A percentile compares a stretch with the other conserved stretches of the same genome.
These are phyloP conservation scores for Ricinus communis DNA, from an alignment of 345 rosid genomes.

Conservation along the genomic window DNA sequence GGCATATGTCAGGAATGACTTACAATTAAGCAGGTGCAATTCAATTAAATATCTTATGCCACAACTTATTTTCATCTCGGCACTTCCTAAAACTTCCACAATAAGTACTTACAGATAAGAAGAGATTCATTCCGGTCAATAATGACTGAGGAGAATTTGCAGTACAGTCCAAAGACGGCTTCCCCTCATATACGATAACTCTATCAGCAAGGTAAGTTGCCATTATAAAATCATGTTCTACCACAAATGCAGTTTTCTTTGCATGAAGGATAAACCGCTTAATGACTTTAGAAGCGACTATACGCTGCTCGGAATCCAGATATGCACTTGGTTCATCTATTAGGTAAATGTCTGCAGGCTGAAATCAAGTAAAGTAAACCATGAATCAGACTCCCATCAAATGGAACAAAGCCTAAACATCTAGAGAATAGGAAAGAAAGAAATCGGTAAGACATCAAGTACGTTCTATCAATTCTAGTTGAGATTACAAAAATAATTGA, in stretches of 20 bases:
- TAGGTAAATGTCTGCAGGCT: constrained; percentile 98
- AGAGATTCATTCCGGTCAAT: constrained; percentile 96
- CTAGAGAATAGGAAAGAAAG: not conserved
- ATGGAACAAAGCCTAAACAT: not conserved
- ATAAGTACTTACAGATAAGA: constrained; percentile 71
- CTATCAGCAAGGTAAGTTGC: constrained; percentile 91
- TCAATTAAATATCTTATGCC: not conserved
- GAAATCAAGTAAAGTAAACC: constrained; percentile 21
- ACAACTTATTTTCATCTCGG: not conserved
- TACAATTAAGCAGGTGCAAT: not conserved
- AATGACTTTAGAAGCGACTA: constrained; percentile 94
- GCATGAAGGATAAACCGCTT: constrained; percentile 97
- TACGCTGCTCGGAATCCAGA: constrained; percentile 99
- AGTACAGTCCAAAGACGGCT: constrained; percentile 75
- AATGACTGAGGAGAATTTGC: constrained; percentile 95
- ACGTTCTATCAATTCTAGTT: too few relatives aligned
- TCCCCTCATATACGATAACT: constrained; percentile 92
- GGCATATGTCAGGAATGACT: not conserved
- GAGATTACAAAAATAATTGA: too few relatives aligned
- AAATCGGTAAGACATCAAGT: not conserved
- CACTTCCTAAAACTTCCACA: too few relatives aligned
- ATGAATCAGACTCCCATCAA: not conserved
- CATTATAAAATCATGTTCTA: constrained; percentile 99
- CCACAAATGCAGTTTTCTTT: constrained; percentile 97
- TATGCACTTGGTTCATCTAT: constrained; percentile 99